These are phyloP conservation scores for Podosphaera xanthii DNA, from an alignment of 2,329 filamentous ascomycete genomes.

Conservation along the genomic window DNA sequence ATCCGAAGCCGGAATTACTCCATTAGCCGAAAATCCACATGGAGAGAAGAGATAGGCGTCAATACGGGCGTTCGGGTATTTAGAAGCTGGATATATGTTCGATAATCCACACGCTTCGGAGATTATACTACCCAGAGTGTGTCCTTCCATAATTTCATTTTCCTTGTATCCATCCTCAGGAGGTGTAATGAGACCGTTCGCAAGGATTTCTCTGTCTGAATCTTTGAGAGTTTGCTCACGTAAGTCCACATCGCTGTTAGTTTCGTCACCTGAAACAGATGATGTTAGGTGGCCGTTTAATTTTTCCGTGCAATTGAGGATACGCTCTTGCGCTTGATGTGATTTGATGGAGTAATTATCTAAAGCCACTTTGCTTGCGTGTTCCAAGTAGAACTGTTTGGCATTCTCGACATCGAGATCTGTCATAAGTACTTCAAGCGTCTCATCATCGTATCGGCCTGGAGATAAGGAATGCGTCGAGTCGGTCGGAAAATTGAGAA, in stretches of 20 bases:
- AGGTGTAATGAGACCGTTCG: slow-evolving; percentile 21
- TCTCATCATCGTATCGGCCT: slow-evolving; percentile 40
- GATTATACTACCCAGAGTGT: slow-evolving; percentile 77
- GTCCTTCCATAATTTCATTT: slow-evolving; percentile 71
- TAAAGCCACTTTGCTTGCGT: slow-evolving; percentile 67
- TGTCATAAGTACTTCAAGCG: slow-evolving; percentile 50
- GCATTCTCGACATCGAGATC: slow-evolving; percentile 45
- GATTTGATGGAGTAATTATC: slow-evolving; percentile 53
- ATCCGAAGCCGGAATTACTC: slow-evolving; percentile 62
- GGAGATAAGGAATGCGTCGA: slow-evolving; percentile 11
- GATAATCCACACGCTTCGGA: slow-evolving; percentile 76
- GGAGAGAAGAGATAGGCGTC: slow-evolving; percentile 93
- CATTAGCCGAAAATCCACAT: slow-evolving; percentile 93
- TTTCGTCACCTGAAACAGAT: not conserved
- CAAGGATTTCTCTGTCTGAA: too few species aligned
- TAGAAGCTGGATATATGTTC: slow-evolving; percentile 63
- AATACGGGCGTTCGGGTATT: slow-evolving; percentile 80
- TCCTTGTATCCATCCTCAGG: slow-evolving; percentile 34
- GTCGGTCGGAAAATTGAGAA: slow-evolving; percentile 16
- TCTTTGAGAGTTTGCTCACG: not conserved
- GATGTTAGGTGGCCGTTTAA: not conserved
- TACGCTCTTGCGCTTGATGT: slow-evolving; percentile 31
- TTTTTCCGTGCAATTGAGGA: too few species aligned
- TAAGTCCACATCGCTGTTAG: not conserved
- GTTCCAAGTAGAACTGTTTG: slow-evolving; percentile 51